Evolutionary conservation across 495 filamentous ascomycete genomes (phyloP), one percentile per base, ranked within the genome.

Genomic region (Neurospora cerealis): DNA sequence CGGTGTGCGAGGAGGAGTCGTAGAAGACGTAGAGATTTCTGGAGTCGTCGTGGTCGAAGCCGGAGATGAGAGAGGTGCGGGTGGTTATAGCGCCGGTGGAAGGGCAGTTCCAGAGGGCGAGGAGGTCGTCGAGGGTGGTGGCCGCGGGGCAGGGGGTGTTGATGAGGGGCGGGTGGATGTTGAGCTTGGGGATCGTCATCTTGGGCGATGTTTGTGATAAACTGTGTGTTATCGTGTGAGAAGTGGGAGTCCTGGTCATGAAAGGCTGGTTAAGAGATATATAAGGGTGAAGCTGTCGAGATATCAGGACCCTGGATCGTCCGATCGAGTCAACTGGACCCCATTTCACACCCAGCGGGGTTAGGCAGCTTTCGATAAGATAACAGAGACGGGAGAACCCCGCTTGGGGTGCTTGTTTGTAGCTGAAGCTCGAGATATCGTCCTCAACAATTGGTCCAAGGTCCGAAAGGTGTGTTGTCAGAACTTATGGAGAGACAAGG

Each of bases 101-200:
- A 0, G 87, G 81, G 73, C 85, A 90, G 10, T 78, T 72, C 79
- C 89, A 90, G 15, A 93, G 85, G 0, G 76, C 79, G 32, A 76
- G 69, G 7, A 93, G 83, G 73, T 93, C 88, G 8, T 84, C 85
- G 13, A 81, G 74, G 7, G 86, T 88, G 0, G 89, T 91, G 15
- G 91, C 91, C 91, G 91, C 93, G 5, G 91, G 90, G 71, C 86
- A 88, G 32, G 91, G 86, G 2, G 91, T 89, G 80, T 93, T 93
- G 76, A 93, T 79, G 38, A 93, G 85, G 0, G 91, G 91, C 5
- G 91, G 91, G 39, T 81, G 39, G 76, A 93, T 89, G 19, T 74
- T 48, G 32, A 89, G 72, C 11, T 75, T 78, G 4, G 84, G 82
- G 8, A 41, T 34, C 4, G 36, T 36, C 70, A 74, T 74, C 13